Base-by-base conservation (phyloP, 371 early-diverging fungal genomes). In the Zychaea mexicana region DNA sequence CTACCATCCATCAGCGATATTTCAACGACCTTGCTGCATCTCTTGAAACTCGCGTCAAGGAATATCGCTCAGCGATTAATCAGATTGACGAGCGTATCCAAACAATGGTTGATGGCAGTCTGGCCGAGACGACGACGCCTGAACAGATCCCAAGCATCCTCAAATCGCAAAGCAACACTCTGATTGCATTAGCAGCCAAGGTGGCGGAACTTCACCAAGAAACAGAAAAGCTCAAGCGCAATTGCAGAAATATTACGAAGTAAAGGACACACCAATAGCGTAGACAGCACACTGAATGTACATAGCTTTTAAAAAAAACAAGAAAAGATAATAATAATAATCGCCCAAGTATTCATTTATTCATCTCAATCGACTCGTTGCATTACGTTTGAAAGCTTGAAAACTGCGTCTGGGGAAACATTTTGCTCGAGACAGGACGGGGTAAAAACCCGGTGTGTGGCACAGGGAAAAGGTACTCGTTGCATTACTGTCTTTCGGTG, bases 151-250 rank as follows among this genome's bases (percentile, higher is more conserved):
- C 75, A 3, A 70, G 70, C 30, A 69, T 78, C 15, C 24, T 88
- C 62, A 66, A 77, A 42, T 67, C 71, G 31, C 88, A 88, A 45
- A 74, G 84, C 62, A 70, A 81, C 4, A 72, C 76, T 19, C 83
- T 88, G 57, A 60, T 88, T n/a, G 71, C 81, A 6, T 68, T 86
- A 28, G 85, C 86, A 0, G 68, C 76, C 22, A 74, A 73, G 38
- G 77, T 85, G 8, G 78, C 88, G 4, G 60, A 64, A 19, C 66
- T 81, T 2, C 85, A 88, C 62, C 83, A 88, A 42, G 73, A 77
- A 21, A 69, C 82, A 58, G 68, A 64, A 52, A 77, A 77, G 63
- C 65, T 75, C 36, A 78, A 82, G 49, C 21, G 22, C 4, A 49
- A 49, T 24, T 17, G 24, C 26, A 19, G 24, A 22, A 19, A 42